Evolutionary conservation across 2,329 filamentous ascomycete genomes (phyloP), one percentile per base, ranked within the genome.

Genomic region (Cytospora mali): DNA sequence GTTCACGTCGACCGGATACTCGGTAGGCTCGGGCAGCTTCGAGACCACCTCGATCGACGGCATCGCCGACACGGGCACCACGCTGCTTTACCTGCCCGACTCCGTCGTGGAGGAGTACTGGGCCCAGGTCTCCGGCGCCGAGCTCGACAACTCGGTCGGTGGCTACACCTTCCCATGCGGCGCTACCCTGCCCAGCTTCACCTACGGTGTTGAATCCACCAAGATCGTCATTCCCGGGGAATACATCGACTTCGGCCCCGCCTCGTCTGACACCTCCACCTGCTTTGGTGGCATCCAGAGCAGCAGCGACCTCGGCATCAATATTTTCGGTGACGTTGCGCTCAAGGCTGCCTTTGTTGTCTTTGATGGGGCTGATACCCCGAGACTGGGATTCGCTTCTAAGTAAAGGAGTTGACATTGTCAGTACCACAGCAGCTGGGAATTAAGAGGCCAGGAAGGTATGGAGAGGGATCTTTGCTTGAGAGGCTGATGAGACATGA

Each of bases 11-110:
- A 72, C 73, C n/a, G 72, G 69, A 59, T 75, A 74, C 46, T 46
- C 63, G 46, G 73, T 76, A 55, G 75, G 72, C 64, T 71, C 67
- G 18, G 73, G 74, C 33, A 66, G 69, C 27, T 73, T 76, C 51
- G 70, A 73, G 29, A 73, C 73, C 11, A 50, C 53, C 25, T 61
- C 68, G 25, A 74, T 76, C 68, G 68, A 69, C 23, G 66, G 81
- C 6, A 84, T 85, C 61, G 80, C 80, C 23, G 84, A 86, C 71
- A 85, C 84, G 1, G 84, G 84, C 50, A 85, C 83, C 3, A 83
- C 83, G 16, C 75, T 86, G 52, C 78, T 84, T 70, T 73, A 84
- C 58, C 74, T 83, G 55, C 75, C 78, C 64, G 70, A 75, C 54
- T 68, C 76, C 25, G 74, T 84, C 42, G 80, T 80, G 25, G 67